Conservation (phyloP, 2,329 filamentous ascomycete genomes). For the Penicillium sclerotiorum region DNA sequence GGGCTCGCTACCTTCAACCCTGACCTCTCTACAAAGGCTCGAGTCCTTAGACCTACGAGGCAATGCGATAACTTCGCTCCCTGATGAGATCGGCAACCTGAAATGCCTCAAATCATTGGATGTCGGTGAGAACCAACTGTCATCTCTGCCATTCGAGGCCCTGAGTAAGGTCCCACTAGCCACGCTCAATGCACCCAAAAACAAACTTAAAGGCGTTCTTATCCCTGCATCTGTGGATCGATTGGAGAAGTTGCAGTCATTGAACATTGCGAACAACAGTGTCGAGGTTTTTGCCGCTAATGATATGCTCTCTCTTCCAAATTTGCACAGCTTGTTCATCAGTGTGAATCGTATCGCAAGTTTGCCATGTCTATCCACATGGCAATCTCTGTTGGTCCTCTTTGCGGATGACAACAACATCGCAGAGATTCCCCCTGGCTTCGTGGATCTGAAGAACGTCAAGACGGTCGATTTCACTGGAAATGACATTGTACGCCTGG, state of each 20-base stretch:
- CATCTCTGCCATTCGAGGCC: conserved; percentile 68
- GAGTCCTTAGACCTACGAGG: conserved; percentile 80
- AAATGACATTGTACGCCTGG: conserved; percentile 78
- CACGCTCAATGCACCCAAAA: conserved; percentile 75
- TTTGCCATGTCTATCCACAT: conserved; percentile 74
- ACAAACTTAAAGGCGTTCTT: conserved; percentile 72
- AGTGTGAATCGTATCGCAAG: conserved; percentile 75
- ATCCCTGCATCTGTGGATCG: conserved; percentile 64
- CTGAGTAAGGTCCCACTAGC: conserved; percentile 70
- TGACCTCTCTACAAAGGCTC: conserved; percentile 67
- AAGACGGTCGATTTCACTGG: conserved; percentile 79
- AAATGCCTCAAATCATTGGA: conserved; percentile 74
- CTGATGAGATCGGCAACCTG: conserved; percentile 67
- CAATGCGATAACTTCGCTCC: conserved; percentile 75
- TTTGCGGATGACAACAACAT: conserved; percentile 82
- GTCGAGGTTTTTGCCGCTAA: conserved; percentile 57
- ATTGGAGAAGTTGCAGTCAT: conserved; percentile 67
- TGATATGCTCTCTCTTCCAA: conserved; percentile 65
- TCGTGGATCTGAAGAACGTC: conserved; percentile 67
- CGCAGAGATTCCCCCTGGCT: conserved; percentile 72
- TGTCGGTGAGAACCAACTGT: conserved; percentile 76
- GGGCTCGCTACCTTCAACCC: conserved; percentile 65
- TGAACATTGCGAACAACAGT: conserved; percentile 79
- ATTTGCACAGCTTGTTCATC: conserved; percentile 72
- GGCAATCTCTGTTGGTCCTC: conserved; percentile 72